Evolutionary conservation across 1,284 basidiomycete genomes (phyloP).

Genomic region (Takashimella koratensis): DNA sequence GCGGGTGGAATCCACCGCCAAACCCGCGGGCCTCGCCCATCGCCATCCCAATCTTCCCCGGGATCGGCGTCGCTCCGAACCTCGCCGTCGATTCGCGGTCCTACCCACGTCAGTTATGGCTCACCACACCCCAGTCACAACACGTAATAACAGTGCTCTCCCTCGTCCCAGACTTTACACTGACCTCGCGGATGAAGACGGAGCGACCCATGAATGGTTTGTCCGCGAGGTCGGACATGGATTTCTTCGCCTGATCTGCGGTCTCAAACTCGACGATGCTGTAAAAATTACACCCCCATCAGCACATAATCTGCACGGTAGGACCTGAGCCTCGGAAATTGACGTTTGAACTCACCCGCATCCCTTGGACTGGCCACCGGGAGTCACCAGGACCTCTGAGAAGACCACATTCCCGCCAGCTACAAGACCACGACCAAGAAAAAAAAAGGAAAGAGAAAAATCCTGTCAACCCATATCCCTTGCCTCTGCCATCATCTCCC

Average conservation of each 20-base stretch:
- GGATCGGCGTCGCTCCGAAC: constrained; percentile 87
- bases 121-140: constrained; percentile 4
- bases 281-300: constrained; percentile 6
- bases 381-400: constrained; percentile 95
- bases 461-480: constrained; percentile 25
- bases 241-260: constrained; percentile 75
- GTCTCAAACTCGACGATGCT: constrained; percentile 91
- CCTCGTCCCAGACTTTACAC: constrained; percentile 11
- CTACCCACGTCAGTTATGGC: constrained; percentile 54
- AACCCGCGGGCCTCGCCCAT: constrained; percentile 68
- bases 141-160: background rate
- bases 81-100: constrained; percentile 94
- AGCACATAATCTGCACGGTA: too few species aligned
- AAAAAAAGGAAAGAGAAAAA: background rate
- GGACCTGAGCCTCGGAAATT: background rate
- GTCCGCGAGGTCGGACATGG: constrained; percentile 83
- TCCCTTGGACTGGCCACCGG: constrained; percentile 93
- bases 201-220: constrained; percentile 81
- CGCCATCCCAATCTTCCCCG: constrained; percentile 87
- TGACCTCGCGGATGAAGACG: constrained; percentile 92
- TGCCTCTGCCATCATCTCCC: constrained; percentile 2
- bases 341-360: constrained; percentile 73
- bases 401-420: constrained; percentile 92
- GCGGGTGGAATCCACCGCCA: constrained; percentile 55
- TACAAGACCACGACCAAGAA: constrained; percentile 44